Percentiles rank a stretch among this genome's conserved stretches.
Evolutionary conservation across 2,329 filamentous ascomycete genomes (phyloP).

Genomic region (Phyllosticta paracitricarpa): DNA sequence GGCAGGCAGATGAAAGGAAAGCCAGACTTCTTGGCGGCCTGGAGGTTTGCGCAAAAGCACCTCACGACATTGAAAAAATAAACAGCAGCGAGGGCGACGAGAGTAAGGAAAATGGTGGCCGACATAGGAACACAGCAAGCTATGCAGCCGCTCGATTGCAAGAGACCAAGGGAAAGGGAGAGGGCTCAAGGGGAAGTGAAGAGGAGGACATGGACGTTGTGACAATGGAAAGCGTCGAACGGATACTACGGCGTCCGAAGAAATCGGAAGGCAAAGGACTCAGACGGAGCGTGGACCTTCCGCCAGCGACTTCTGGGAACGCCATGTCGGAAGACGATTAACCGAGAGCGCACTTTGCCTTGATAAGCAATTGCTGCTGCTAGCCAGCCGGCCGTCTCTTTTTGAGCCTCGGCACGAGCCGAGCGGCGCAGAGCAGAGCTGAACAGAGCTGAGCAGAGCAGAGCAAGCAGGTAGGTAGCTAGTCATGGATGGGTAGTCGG

Average conservation of each 20-base stretch:
- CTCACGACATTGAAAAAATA: constrained; percentile 27
- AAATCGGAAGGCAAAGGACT: not conserved
- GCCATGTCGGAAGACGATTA: not conserved
- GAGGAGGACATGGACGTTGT: not conserved
- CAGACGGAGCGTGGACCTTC: not conserved
- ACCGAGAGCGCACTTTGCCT: not conserved
- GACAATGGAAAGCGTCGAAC: not conserved
- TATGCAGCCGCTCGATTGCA: not conserved
- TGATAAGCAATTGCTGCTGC: not conserved
- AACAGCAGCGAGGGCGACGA: constrained; percentile 22
- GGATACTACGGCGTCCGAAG: not conserved
- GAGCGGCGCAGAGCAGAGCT: not conserved
- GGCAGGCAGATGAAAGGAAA: constrained; percentile 35
- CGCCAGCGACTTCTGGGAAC: not conserved
- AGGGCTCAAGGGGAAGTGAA: not conserved
- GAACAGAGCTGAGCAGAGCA: not conserved
- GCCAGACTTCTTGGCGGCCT: constrained; percentile 36
- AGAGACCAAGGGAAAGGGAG: not conserved
- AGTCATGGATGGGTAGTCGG: no score
- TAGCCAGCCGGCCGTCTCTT: not conserved
- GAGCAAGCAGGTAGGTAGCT: no score
- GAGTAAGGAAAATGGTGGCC: constrained; percentile 18
- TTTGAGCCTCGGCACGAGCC: not conserved
- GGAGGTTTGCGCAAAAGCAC: constrained; percentile 31
- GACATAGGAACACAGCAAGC: constrained; percentile 14